Evolutionary conservation across 1,284 basidiomycete species (phyloP).

Genomic region (Ceratobasidium sp.): DNA sequence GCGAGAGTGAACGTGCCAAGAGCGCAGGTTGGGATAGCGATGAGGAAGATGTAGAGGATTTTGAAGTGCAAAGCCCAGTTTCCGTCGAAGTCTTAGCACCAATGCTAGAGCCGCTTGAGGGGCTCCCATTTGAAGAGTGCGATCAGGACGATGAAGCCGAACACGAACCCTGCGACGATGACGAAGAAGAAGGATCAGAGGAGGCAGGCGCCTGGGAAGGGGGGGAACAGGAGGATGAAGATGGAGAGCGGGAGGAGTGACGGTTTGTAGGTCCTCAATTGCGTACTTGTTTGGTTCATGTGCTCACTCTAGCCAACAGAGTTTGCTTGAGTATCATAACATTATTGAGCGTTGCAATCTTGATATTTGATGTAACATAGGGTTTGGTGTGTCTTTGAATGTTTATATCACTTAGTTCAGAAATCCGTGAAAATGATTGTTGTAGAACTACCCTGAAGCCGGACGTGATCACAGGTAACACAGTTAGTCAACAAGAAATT

Average conservation of each 20-base stretch:
- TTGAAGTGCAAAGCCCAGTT: conserved; percentile 3
- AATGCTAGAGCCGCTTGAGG: conserved; percentile 12
- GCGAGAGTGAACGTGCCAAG: conserved; percentile 18
- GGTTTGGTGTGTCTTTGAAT: too few species aligned
- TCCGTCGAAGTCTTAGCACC: too few species aligned
- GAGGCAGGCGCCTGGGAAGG: not conserved
- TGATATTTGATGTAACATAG: too few species aligned
- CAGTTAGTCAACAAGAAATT: too few species aligned
- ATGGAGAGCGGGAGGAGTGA: not conserved
- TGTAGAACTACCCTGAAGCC: too few species aligned
- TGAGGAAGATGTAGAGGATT: conserved; percentile 15
- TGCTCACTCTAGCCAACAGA: not conserved
- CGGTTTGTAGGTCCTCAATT: not conserved
- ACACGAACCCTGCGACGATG: not conserved
- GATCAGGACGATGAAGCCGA: not conserved
- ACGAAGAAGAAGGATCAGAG: not conserved
- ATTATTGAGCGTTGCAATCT: too few species aligned
- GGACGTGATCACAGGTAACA: too few species aligned
- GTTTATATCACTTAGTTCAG: too few species aligned
- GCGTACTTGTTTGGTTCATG: not conserved
- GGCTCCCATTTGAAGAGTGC: not conserved
- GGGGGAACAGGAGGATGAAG: not conserved
- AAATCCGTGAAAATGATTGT: too few species aligned
- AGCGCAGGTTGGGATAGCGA: conserved; percentile 35
- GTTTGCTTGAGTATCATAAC: not conserved